Conservation (phyloP, 2,329 filamentous ascomycete genomes). For the Talaromyces sp. region DNA sequence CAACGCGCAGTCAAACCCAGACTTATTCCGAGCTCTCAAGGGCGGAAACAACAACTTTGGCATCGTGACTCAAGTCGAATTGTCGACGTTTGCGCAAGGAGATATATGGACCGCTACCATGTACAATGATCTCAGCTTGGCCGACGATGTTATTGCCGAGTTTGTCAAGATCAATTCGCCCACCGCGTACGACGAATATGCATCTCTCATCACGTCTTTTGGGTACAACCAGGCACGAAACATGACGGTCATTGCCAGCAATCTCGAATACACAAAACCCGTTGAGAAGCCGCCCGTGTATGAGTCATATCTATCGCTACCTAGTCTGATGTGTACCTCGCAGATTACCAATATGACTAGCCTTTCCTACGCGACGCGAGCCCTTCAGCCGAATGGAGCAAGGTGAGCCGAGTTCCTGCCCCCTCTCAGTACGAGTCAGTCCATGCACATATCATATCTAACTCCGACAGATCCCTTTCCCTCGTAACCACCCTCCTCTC, state of each 20-base stretch:
- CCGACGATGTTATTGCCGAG: background rate
- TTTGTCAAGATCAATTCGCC: slow-evolving; percentile 2
- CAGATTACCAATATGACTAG: background rate
- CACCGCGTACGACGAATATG: slow-evolving; percentile 2
- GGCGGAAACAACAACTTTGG: slow-evolving; percentile 10
- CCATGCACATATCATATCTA: background rate
- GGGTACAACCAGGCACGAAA: background rate
- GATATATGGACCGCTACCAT: background rate
- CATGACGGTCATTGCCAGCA: background rate
- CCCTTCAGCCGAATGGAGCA: slow-evolving; percentile 7
- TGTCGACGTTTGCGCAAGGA: background rate
- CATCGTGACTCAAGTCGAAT: slow-evolving; percentile 5
- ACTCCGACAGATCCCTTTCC: slow-evolving; percentile 1
- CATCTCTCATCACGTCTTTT: background rate
- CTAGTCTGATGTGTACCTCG: background rate
- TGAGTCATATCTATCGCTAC: background rate
- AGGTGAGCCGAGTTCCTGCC: background rate
- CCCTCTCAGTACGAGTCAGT: too few species aligned
- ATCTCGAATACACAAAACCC: slow-evolving; percentile 8
- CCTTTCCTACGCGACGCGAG: slow-evolving; percentile 3
- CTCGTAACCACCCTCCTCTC: slow-evolving; percentile 9
- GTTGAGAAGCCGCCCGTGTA: slow-evolving; percentile 10
- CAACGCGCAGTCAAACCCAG: background rate
- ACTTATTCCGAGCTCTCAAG: slow-evolving; percentile 2
- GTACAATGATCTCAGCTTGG: background rate